Percentiles rank a stretch among this genome's conserved stretches.
phyloP scores from a whole-genome alignment of 805 yeast species.

The Vanderwaltozyma yarrowii region DNA sequence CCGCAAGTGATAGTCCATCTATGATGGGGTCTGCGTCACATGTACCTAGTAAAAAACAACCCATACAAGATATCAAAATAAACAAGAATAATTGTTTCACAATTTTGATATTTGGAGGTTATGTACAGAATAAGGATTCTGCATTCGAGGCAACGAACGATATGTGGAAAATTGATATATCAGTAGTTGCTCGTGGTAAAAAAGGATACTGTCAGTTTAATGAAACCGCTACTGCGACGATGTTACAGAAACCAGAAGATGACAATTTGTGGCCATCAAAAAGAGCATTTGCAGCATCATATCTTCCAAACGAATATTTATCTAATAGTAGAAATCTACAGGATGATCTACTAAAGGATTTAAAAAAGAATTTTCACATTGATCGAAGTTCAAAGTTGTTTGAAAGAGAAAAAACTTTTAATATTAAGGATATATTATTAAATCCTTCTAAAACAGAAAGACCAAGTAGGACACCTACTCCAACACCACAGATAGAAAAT shows the following conservation, averaged over 20 bases:
- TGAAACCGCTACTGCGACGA: conserved; percentile 27
- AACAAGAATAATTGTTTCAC: not conserved
- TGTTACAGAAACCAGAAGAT: conserved; percentile 9
- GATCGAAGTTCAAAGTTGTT: not conserved
- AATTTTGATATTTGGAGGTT: conserved; percentile 39
- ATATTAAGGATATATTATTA: too few species aligned
- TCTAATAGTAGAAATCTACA: not conserved
- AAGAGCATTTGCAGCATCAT: conserved; percentile 30
- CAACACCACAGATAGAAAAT: too few species aligned
- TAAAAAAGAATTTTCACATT: not conserved
- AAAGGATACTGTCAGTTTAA: conserved; percentile 28
- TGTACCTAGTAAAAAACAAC: too few species aligned
- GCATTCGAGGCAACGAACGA: conserved; percentile 30
- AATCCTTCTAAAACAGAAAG: too few species aligned
- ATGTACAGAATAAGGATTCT: conserved; percentile 23
- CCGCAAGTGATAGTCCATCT: not conserved
- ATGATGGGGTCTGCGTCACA: not conserved
- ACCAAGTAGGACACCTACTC: too few species aligned
- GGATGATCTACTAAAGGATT: not conserved
- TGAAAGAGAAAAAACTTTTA: not conserved
- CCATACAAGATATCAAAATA: not conserved
- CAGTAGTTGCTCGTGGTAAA: conserved; percentile 28
- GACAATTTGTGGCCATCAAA: conserved; percentile 20
- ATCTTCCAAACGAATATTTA: conserved; percentile 6
- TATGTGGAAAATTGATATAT: conserved; percentile 34